These are phyloP conservation scores for Eremochloa ophiuroides DNA, from an alignment of 176 grass and related monocot species.

Conservation along the genomic window DNA sequence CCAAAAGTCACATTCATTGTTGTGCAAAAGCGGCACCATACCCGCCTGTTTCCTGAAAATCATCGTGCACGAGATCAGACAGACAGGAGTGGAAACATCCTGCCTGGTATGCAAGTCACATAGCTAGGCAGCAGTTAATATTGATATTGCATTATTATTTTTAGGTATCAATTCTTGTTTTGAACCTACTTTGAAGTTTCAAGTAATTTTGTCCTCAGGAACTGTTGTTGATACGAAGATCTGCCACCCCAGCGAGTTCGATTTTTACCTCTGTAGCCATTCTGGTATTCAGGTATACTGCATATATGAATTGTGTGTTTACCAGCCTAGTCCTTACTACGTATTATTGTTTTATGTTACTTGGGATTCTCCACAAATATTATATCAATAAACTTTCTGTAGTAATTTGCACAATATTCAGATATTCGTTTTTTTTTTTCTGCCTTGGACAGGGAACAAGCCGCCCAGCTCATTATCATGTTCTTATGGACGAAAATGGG, in stretches of 20 bases:
- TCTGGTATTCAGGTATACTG: slow-evolving; percentile 69
- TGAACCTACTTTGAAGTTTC: not conserved
- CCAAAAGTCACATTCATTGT: slow-evolving; percentile 68
- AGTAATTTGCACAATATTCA: not conserved
- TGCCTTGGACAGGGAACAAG: slow-evolving; percentile 59
- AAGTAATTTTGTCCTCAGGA: slow-evolving; percentile 6
- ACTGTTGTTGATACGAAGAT: slow-evolving; percentile 62
- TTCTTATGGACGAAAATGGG: slow-evolving; percentile 71
- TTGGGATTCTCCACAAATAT: not conserved
- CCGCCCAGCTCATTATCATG: slow-evolving; percentile 77
- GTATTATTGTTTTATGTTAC: not conserved
- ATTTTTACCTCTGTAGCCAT: slow-evolving; percentile 96
- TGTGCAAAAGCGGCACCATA: slow-evolving; percentile 90
- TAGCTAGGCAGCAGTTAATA: not conserved
- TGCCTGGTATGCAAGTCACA: slow-evolving; percentile 45
- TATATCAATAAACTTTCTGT: not conserved
- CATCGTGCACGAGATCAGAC: slow-evolving; percentile 39
- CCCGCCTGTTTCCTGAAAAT: slow-evolving; percentile 66
- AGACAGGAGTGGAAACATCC: slow-evolving; percentile 76
- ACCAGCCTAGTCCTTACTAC: not conserved
- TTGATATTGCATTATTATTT: not conserved
- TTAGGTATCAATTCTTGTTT: not conserved
- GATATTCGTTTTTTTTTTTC: not conserved
- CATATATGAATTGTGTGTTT: not conserved
- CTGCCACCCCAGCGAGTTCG: slow-evolving; percentile 82